Evolutionary conservation across 768 basidiomycete genomes (phyloP), one percentile per base, ranked within the genome.

Genomic region (Cystofilobasidium ferigula): DNA sequence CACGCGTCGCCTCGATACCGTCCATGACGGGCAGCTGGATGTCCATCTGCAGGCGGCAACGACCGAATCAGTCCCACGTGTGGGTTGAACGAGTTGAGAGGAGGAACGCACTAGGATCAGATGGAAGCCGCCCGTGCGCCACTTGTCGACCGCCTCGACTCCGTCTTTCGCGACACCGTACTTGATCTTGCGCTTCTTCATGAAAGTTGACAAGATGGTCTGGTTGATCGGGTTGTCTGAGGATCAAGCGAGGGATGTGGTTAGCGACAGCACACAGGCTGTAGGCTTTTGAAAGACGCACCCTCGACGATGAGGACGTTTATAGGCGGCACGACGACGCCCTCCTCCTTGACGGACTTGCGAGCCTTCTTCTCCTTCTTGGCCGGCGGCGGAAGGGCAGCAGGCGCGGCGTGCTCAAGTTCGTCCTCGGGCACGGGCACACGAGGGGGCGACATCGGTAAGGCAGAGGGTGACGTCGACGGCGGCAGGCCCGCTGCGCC

Each of bases 11-110:
- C 74, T 89, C 84, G 57, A 98, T 95, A 38, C 95, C 95, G 76
- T 94, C 90, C 88, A 95, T 98, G 71, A 98, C 86, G 12, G 95
- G 95, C 84, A 99, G 92, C 77, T 98, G 94, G 62, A 99, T 98
- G 78, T 99, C 95, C 95, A 99, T 99, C 94, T 97, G 70, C 2
- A 34, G 22, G 54, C 22, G n/a, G 32, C 7, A 58, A 56, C 28
- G 32, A 60, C 26, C 14, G 13, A 63, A 30, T 48, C 16, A 51
- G 35, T 32, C 18, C 38, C 51, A 45, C 30, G 26, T 16, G 30
- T 28, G 53, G 12, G 43, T 28, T 38, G n/a, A n/a, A n/a, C n/a
- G n/a, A n/a, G n/a, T n/a, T n/a, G 64, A 34, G 30, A 45, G 13
- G 36, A 42, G 57, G 4, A 63, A 79, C 88, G 70, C 69, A 95